Conservation (phyloP, 2,329 filamentous ascomycete species). For the Ophiostoma sp. region DNA sequence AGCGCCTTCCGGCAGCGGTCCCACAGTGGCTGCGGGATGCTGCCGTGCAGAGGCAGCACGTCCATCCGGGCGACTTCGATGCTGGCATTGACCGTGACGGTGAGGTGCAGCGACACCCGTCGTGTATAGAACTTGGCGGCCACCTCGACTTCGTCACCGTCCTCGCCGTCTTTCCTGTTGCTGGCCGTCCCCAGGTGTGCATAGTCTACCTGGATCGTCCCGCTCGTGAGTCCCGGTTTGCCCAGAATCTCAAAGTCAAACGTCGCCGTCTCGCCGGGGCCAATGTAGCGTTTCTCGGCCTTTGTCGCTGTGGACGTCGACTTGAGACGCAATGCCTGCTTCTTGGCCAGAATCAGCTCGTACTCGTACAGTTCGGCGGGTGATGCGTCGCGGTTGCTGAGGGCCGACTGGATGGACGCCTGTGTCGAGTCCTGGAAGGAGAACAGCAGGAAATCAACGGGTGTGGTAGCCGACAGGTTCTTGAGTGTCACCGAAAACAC, state of each 20-base stretch:
- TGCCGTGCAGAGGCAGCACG: conserved; percentile 68
- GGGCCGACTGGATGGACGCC: conserved; percentile 69
- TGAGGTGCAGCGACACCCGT: conserved; percentile 76
- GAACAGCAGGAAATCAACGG: conserved; percentile 81
- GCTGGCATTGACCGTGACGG: conserved; percentile 88
- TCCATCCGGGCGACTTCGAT: conserved; percentile 81
- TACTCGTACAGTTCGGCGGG: conserved; percentile 82
- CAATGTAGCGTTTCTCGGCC: conserved; percentile 54
- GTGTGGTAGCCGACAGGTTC: conserved; percentile 69
- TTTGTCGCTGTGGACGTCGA: background rate
- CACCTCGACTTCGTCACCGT: conserved; percentile 59
- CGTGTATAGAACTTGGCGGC: conserved; percentile 78
- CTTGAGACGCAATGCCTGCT: conserved; percentile 64
- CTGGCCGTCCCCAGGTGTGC: conserved; percentile 71
- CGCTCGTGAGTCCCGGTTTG: conserved; percentile 78
- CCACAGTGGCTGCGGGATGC: conserved; percentile 65
- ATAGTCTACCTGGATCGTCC: conserved; percentile 82
- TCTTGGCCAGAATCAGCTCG: conserved; percentile 74
- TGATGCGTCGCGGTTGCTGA: conserved; percentile 74
- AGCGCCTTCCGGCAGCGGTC: conserved; percentile 38
- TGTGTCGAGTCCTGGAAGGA: conserved; percentile 90
- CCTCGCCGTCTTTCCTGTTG: conserved; percentile 61
- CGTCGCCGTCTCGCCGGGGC: conserved; percentile 64
- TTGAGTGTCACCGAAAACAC: conserved; percentile 76
- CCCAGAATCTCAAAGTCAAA: conserved; percentile 86